A percentile compares a stretch with the other conserved stretches of the same genome.
These are phyloP conservation scores for Populus deltoides DNA, from an alignment of 345 rosid species.

Conservation along the genomic window DNA sequence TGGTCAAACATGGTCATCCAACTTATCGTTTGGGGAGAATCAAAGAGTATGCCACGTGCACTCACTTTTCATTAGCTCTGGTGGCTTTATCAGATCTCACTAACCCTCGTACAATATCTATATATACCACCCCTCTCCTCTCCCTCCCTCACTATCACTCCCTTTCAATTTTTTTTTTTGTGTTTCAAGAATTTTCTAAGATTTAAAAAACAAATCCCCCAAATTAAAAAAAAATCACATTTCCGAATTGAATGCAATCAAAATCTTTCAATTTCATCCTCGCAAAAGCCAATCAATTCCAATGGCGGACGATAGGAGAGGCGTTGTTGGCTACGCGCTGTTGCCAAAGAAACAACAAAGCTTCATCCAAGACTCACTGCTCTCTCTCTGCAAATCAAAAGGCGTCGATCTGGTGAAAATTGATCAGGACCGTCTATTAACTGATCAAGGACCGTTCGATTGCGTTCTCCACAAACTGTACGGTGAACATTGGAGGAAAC, in stretches of 20 bases:
- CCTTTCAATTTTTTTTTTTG: background rate
- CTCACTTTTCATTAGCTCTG: background rate
- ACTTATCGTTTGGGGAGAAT: constrained; percentile 16
- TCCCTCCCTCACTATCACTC: background rate
- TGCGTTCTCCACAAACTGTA: constrained; percentile 58
- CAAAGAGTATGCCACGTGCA: constrained; percentile 26
- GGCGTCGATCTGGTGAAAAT: constrained; percentile 53
- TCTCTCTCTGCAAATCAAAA: constrained; percentile 29
- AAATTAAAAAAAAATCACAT: background rate
- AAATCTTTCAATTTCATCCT: background rate
- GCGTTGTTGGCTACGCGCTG: constrained; percentile 58
- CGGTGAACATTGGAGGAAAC: constrained; percentile 48
- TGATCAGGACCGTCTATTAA: constrained; percentile 33
- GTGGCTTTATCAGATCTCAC: constrained; percentile 11
- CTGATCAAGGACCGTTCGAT: constrained; percentile 55
- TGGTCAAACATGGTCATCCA: too few species aligned
- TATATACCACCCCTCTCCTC: background rate
- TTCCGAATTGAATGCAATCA: background rate
- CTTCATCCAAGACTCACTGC: constrained; percentile 49
- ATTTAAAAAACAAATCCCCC: background rate
- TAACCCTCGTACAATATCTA: constrained; percentile 27
- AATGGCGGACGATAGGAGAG: constrained; percentile 34
- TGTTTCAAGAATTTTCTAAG: background rate
- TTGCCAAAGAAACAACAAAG: constrained; percentile 44
- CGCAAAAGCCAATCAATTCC: background rate